Base-by-base conservation (phyloP, 345 rosid species). In the Bruguiera sexangula region DNA sequence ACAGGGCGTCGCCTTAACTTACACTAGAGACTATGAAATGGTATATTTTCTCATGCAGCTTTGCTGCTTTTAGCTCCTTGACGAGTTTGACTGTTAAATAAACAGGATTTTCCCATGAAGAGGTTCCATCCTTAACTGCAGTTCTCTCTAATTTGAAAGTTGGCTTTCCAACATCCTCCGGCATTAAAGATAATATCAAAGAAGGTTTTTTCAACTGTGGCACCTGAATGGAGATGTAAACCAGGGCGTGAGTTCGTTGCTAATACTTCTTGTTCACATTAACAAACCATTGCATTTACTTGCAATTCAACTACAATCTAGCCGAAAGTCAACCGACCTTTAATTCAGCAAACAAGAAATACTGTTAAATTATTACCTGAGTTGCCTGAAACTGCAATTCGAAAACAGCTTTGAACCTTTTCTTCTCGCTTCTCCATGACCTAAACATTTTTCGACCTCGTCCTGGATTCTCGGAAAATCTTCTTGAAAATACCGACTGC, bases 341-440 rank as follows among this genome's bases (percentile, higher is more conserved):
- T 15, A 64, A 66, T 65, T 65, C 61, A 31, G 54, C 52, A 15
- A 27, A 46, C 63, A 46, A 13, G 58, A 36, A 20, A 62, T 3
- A 2, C 46, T 24, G 64, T 65, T 60, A 64, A 70, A 73, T 50
- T 63, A 54, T 63, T 78, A 79, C 80, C 93, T 88, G 96, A 80
- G 99, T 69, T 72, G 66, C 65, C 64, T 60, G 66, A 62, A 67
- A 73, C 75, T 62, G 78, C 72, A 95, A 80, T 72, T 86, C 86
- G 88, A 92, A 92, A 22, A 83, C 86, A 18, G 83, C 84, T 82
- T 85, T 92, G 84, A 90, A 79, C 83, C 77, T 88, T 83, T 84
- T 85, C 89, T 83, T 92, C 65, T 92, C 93, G 72, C 76, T 83
- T 76, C 96, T 77, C 96, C 97, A 89, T 77, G 98, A 79, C 79